Evolutionary conservation across 179 eudicot species (phyloP).

Genomic region (Gypsophila paniculata): DNA sequence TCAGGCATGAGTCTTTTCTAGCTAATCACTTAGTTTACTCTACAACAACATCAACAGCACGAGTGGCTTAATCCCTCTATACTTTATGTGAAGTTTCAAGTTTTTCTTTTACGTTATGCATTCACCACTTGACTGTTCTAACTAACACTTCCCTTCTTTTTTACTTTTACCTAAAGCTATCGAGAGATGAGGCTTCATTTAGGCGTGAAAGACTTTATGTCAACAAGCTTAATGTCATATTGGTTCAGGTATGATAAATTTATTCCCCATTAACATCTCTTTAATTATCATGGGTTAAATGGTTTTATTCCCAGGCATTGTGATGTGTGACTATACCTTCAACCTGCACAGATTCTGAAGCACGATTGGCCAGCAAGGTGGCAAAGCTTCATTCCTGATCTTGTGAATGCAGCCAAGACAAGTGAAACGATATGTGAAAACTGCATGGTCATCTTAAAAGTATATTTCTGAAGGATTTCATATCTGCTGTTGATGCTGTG

Average conservation of each 20-base stretch:
- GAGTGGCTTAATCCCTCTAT: too few species aligned
- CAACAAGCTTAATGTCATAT: conserved; percentile 79
- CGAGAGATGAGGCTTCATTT: conserved; percentile 81
- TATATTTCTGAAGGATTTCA: conserved; percentile 25
- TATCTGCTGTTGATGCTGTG: not conserved
- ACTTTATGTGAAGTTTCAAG: not conserved
- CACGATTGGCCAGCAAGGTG: conserved; percentile 99
- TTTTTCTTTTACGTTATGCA: not conserved
- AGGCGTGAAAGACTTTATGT: conserved; percentile 91
- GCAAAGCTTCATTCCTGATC: conserved; percentile 94
- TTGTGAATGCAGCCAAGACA: conserved; percentile 90
- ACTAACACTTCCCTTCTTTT: not conserved
- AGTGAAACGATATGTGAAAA: conserved; percentile 98
- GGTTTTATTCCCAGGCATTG: not conserved
- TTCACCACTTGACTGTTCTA: not conserved
- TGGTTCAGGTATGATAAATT: conserved; percentile 68
- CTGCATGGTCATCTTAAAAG: conserved; percentile 97
- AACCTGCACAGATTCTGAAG: conserved; percentile 68
- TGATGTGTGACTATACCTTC: not conserved
- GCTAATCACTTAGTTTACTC: not conserved
- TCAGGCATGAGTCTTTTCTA: conserved; percentile 42
- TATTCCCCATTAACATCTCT: not conserved
- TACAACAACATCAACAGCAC: not conserved
- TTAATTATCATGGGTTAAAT: not conserved
- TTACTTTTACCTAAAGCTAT: conserved; percentile 43